Percentiles rank a stretch among this genome's conserved stretches.
Conservation (phyloP, 495 filamentous ascomycete genomes). For the Haplographium delicatum region DNA sequence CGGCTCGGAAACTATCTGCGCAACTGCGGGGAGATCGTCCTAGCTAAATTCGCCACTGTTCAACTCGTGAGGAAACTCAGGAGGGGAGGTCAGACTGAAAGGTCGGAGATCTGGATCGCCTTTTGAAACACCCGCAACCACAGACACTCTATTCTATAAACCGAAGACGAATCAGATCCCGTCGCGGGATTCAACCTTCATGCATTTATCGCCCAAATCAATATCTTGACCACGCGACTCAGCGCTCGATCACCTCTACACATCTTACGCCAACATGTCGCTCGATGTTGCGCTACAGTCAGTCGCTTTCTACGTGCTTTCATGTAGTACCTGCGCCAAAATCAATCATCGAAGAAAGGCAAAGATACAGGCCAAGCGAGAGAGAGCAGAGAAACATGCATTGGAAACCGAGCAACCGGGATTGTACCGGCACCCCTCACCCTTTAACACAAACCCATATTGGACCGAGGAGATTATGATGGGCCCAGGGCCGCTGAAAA, state of each 20-base stretch:
- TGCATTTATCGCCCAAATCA: slow-evolving; percentile 17
- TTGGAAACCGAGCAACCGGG: slow-evolving; percentile 62
- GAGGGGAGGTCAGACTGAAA: too few species aligned
- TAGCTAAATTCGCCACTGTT: too few species aligned
- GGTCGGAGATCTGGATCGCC: slow-evolving; percentile 8
- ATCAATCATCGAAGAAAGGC: slow-evolving; percentile 57
- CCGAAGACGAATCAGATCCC: not conserved
- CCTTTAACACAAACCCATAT: slow-evolving; percentile 78
- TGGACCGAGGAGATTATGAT: slow-evolving; percentile 80
- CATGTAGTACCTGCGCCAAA: slow-evolving; percentile 74
- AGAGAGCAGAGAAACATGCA: slow-evolving; percentile 53
- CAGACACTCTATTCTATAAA: too few species aligned
- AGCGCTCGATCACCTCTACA: not conserved
- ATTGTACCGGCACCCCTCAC: slow-evolving; percentile 70
- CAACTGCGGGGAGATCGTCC: too few species aligned
- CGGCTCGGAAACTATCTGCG: too few species aligned
- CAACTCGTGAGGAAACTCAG: too few species aligned
- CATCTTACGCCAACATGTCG: slow-evolving; percentile 41
- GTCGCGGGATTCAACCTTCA: slow-evolving; percentile 5
- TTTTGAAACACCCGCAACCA: slow-evolving; percentile 8
- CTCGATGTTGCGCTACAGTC: slow-evolving; percentile 60
- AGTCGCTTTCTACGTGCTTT: slow-evolving; percentile 78
- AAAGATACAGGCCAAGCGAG: slow-evolving; percentile 57
- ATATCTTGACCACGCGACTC: not conserved
- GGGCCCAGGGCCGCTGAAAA: slow-evolving; percentile 66